These are phyloP conservation scores for Trichoderma harzianum DNA, from an alignment of 2,329 filamentous ascomycete genomes.

Conservation along the genomic window DNA sequence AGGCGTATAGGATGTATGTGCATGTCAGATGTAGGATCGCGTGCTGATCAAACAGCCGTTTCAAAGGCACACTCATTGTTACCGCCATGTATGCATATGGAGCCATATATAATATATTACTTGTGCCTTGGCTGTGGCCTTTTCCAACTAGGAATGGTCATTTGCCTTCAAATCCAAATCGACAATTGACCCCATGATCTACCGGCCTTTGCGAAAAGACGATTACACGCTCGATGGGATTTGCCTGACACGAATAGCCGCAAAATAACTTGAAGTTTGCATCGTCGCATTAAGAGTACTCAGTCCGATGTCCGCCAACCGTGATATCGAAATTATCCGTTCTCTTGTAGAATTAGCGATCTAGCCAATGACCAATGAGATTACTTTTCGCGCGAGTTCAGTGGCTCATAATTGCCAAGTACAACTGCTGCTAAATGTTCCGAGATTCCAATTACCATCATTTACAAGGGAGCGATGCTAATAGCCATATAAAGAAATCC, in stretches of 20 bases:
- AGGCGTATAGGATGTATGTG: not conserved
- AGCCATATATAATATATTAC: not conserved
- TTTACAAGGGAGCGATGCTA: not conserved
- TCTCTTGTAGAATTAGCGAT: not conserved
- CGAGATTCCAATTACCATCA: not conserved
- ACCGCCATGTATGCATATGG: not conserved
- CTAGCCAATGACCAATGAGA: no score
- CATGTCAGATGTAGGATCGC: not conserved
- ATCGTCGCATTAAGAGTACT: not conserved
- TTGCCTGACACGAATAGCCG: rapidly evolving
- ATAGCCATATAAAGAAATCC: not conserved
- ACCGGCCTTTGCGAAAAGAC: not conserved
- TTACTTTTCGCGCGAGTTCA: no score
- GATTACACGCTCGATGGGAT: not conserved
- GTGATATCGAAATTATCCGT: not conserved
- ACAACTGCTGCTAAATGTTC: not conserved
- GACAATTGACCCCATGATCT: not conserved
- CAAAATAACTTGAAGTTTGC: not conserved
- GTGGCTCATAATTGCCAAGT: no score
- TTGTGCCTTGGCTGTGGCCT: not conserved
- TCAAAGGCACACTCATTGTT: not conserved
- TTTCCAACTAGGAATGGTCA: not conserved
- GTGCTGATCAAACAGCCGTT: not conserved
- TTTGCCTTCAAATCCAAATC: not conserved
- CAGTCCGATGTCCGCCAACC: not conserved